Conservation (phyloP, 2,329 filamentous ascomycete genomes). For the Leptographium flavum region DNA sequence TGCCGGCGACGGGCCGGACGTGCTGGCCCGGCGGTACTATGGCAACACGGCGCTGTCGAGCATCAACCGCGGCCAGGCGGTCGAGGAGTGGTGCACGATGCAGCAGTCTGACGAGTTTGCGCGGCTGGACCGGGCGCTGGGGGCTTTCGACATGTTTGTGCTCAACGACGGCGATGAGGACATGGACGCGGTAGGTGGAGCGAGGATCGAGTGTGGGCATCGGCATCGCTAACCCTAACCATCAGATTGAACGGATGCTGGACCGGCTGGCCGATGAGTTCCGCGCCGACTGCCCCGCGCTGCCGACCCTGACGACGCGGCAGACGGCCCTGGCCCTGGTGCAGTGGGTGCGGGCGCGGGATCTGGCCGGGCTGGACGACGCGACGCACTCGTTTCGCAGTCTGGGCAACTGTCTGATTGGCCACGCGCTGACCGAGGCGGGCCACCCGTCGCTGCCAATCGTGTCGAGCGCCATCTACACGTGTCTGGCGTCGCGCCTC, state of each 20-base stretch:
- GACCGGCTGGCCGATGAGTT: constrained; percentile 49
- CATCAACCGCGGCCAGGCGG: constrained; percentile 66
- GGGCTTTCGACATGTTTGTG: constrained; percentile 82
- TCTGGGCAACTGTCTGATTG: constrained; percentile 77
- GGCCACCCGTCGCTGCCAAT: constrained; percentile 72
- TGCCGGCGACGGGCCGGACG: constrained; percentile 47
- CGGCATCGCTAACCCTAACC: background rate
- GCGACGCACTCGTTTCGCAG: constrained; percentile 49
- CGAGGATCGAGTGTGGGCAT: too few species aligned
- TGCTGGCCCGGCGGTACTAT: constrained; percentile 65
- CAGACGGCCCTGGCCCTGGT: constrained; percentile 54
- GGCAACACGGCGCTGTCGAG: constrained; percentile 60
- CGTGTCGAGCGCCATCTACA: constrained; percentile 78
- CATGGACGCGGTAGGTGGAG: constrained; percentile 47
- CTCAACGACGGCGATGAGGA: constrained; percentile 60
- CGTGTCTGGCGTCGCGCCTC: constrained; percentile 58
- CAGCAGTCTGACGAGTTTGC: constrained; percentile 18
- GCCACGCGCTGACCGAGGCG: constrained; percentile 58
- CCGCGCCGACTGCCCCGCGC: constrained; percentile 31
- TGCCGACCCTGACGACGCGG: constrained; percentile 45
- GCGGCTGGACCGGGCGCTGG: constrained; percentile 57
- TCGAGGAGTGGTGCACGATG: constrained; percentile 60
- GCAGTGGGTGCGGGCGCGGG: constrained; percentile 51
- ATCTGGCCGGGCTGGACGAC: constrained; percentile 27
- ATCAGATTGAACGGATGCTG: constrained; percentile 27